A percentile compares a stretch with the other conserved stretches of the same genome.
Evolutionary conservation across 768 basidiomycete genomes (phyloP).

Genomic region (Tricholoma hemisulphureum): DNA sequence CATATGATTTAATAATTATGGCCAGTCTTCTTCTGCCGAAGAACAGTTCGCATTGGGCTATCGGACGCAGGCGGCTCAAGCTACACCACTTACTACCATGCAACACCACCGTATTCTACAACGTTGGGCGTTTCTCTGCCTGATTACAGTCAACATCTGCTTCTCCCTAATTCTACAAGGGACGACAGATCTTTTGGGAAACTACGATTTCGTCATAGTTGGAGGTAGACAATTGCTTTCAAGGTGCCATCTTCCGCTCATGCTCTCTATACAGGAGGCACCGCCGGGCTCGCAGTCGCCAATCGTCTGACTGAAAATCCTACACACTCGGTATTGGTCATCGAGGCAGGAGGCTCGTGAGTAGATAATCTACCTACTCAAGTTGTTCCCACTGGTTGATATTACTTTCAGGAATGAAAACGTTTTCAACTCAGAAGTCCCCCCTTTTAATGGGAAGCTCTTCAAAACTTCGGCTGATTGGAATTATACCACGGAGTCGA

Average conservation of each 20-base stretch:
- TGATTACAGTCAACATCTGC: no score
- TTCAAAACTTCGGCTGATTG: conserved; percentile 24
- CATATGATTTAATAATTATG: no score
- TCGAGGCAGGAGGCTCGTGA: conserved; percentile 13
- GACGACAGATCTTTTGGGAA: conserved; percentile 9
- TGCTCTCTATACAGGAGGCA: conserved; percentile 7
- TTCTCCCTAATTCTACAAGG: conserved; percentile 2
- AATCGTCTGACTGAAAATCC: conserved; percentile 13
- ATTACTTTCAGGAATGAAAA: conserved; percentile 17
- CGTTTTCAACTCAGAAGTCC: conserved; percentile 21
- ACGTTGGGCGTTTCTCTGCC: no score
- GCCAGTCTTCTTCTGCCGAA: no score
- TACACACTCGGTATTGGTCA: conserved; percentile 7
- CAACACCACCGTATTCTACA: no score
- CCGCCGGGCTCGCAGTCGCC: conserved; percentile 14
- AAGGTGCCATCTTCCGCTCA: not conserved
- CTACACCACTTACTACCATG: no score
- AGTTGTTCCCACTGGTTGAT: not conserved
- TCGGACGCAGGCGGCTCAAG: no score
- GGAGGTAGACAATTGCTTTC: conserved; percentile 6
- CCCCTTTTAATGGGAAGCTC: conserved; percentile 16
- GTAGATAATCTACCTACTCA: not conserved
- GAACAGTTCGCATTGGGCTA: no score
- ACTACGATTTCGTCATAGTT: conserved; percentile 14
- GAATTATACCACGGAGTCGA: conserved; percentile 30